Base-by-base conservation (phyloP, 2,329 filamentous ascomycete species). In the Clonostachys rhizophaga region DNA sequence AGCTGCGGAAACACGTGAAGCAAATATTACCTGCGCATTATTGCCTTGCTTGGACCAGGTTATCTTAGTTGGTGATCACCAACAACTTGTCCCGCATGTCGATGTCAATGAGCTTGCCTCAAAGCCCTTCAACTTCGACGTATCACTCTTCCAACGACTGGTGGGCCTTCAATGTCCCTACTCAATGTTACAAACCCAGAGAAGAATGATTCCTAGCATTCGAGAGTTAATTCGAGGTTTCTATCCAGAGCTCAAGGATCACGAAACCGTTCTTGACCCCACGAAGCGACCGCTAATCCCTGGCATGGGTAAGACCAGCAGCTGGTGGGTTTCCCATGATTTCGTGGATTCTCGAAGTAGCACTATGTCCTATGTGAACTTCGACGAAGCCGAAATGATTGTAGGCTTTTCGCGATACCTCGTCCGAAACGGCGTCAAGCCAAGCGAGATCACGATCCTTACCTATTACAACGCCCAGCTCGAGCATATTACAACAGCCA, bases 401-500 rank as follows among this genome's bases (percentile, higher is more conserved):
- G 78, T 83, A 1, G 75, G 74, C 0, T 87, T 95, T 53, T 84
- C 84, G 52, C 69, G 79, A 24, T 87, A 96, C 56, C 78, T 96
- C 0, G 62, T 85, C 1, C 68, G 81, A 49, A 92, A 91, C 51
- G 84, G 84, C 0, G 67, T 85, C 1, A 55, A 68, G 0, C 61
- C 77, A 0, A 61, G 67, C 0, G 72, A 84, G 6, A 91, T 96
- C 47, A 95, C 90, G 0, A 71, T 96, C 4, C 65, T 96, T 44
- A 92, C 90, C 0, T 96, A 94, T 59, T 96, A 96, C 70, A 89
- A 88, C 40, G 91, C 88, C 0, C 91, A 96, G 59, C 76, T 85
- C 41, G 86, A 86, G 53, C 67, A 75, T 3, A 74, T 96, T 3
- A 56, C 83, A 1, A 71, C 68, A 13, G 62, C 67, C 6, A 62